A percentile compares a stretch with the other conserved stretches of the same genome.
phyloP scores from a whole-genome alignment of 352 stramenopile genomes.

The Globisporangium orthogonon region DNA sequence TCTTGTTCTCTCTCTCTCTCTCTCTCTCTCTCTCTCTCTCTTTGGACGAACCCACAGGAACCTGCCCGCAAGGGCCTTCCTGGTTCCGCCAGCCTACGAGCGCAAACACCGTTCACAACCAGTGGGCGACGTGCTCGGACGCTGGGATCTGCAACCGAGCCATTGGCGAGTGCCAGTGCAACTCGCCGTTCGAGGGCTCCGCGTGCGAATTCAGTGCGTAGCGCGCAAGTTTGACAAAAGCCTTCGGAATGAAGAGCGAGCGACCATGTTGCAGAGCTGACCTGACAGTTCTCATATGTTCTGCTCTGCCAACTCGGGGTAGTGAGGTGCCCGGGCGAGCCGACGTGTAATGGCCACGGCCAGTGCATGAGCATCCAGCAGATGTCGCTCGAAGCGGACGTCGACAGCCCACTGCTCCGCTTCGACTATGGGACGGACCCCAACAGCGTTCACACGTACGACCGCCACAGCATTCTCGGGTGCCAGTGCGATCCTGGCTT shows the following conservation, averaged over 20 bases:
- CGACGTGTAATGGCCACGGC: conserved; percentile 61
- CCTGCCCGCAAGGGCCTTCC: conserved; percentile 47
- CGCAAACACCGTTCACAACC: conserved; percentile 43
- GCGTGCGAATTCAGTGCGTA: conserved; percentile 50
- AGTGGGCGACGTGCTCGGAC: conserved; percentile 54
- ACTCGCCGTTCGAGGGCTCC: conserved; percentile 44
- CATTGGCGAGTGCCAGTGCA: conserved; percentile 54
- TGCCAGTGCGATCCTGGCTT: conserved; percentile 91
- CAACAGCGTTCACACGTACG: conserved; percentile 72
- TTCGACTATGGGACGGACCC: conserved; percentile 66
- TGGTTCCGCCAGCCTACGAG: conserved; percentile 48
- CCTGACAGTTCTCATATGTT: background rate
- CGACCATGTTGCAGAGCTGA: background rate
- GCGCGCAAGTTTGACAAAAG: too few species aligned
- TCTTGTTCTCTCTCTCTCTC: background rate
- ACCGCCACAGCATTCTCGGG: conserved; percentile 68
- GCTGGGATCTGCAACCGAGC: conserved; percentile 44
- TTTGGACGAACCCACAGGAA: conserved; percentile 22
- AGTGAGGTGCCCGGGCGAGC: conserved; percentile 60
- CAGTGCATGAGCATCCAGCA: conserved; percentile 70
- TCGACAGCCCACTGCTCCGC: conserved; percentile 32
- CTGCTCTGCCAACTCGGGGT: background rate
- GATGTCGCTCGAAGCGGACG: conserved; percentile 51
- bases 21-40: too few species aligned
- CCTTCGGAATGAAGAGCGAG: too few species aligned